phyloP scores from a whole-genome alignment of 208 protist genomes.

The Crithidia mellificae region DNA sequence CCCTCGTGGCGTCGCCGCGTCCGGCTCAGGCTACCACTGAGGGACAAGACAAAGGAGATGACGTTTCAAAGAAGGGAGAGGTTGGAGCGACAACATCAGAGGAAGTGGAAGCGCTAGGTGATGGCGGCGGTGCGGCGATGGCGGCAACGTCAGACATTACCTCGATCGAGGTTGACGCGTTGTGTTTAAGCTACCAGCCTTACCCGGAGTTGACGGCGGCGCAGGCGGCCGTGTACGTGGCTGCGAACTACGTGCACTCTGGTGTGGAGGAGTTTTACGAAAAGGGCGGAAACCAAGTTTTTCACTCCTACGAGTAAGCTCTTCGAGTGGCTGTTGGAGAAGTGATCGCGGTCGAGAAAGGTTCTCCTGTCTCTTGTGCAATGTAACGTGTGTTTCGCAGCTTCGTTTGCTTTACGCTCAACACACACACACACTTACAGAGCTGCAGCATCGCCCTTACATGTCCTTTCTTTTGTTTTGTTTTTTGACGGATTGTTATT shows the following conservation, averaged over 20 bases:
- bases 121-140: not conserved
- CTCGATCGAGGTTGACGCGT: slow-evolving; percentile 52
- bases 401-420: no score
- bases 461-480: no score
- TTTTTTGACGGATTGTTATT: no score
- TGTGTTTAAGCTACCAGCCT: slow-evolving; percentile 62
- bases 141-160: not conserved
- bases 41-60: not conserved
- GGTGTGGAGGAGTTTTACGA: slow-evolving; percentile 80
- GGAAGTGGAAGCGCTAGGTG: not conserved
- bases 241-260: slow-evolving; percentile 78
- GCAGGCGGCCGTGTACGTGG: slow-evolving; percentile 70
- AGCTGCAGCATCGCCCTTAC: no score
- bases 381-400: no score
- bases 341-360: no score
- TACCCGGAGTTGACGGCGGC: slow-evolving; percentile 63
- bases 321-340: no score
- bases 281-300: slow-evolving; percentile 68
- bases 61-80: no score
- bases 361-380: no score
- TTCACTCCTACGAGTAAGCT: slow-evolving; percentile 58
- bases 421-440: no score
- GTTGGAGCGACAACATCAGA: not conserved
- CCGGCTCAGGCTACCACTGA: not conserved
- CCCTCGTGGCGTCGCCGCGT: not conserved